Base-by-base conservation (phyloP, 176 grass and related monocot genomes). In the Echinochloa phyllopogon region DNA sequence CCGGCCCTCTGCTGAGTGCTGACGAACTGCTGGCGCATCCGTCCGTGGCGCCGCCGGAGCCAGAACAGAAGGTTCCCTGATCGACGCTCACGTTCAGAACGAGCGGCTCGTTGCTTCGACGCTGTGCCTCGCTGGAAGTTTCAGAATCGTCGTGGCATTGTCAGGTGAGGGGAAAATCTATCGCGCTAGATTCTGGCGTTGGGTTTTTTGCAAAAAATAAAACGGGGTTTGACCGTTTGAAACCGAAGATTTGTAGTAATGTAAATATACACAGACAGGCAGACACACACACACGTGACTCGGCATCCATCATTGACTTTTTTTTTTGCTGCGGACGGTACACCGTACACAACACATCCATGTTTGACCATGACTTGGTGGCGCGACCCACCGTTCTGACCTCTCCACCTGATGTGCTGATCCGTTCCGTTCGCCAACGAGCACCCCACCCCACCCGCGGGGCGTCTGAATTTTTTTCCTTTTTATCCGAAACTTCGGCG, bases 11-110 rank as follows among this genome's bases (percentile, higher is more conserved):
- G 88, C 82, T 53, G 49, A 82, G 72, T 48, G 88, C 82, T 53
- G 49, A 82, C 51, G 69, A 87, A 39, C 58, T 90, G 56, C 71
- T 87, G 64, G 43, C 52, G 38, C 81, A 90, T 62, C 88, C 86
- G 40, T 94, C 86, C 51, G 85, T 86, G 68, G 68, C 69, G 55
- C 24, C 12, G 25, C 29, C 55, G 43, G 81, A 49, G 21, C 24
- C 9, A 11, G 68, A 25, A 45, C 68, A 71, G 21, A 24, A 2
- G 44, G 50, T 12, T 33, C 3, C 51, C 44, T 36, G 81, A 44
- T 39, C 12, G 2, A 63, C 12, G 42, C 29, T 10, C 69, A 74
- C 16, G 10, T 55, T 15, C 45, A 53, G 13, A 55, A 15, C 15
- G 38, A 53, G 2, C 59, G 20, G 20, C 7, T 15, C 3, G 7